phyloP scores from a whole-genome alignment of 2,329 filamentous ascomycete genomes.

The Arthroderma sp. region DNA sequence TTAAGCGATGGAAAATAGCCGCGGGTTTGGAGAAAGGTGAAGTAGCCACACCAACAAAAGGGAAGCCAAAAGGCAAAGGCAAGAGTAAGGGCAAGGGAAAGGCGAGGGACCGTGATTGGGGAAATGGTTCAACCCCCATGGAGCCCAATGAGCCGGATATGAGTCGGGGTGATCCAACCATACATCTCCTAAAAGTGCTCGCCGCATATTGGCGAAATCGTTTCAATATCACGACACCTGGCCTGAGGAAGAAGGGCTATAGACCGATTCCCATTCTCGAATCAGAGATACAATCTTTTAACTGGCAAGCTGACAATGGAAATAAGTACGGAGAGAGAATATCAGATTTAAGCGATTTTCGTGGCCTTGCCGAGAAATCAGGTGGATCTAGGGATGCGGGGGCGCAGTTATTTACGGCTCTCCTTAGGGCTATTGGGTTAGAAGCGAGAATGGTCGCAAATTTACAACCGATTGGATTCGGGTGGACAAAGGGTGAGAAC shows the following conservation, averaged over 20 bases:
- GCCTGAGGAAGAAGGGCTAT: constrained; percentile 80
- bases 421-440: constrained; percentile 66
- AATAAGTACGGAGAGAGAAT: constrained; percentile 66
- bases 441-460: constrained; percentile 74
- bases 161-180: constrained; percentile 69
- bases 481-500: constrained; percentile 79
- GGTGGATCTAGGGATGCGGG: constrained; percentile 77
- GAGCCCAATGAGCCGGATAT: constrained; percentile 61
- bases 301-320: constrained; percentile 47
- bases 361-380: constrained; percentile 52
- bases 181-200: constrained; percentile 63
- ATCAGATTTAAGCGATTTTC: constrained; percentile 52
- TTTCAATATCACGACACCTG: constrained; percentile 64
- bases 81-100: constrained; percentile 20
- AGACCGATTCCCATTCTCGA: constrained; percentile 63
- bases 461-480: constrained; percentile 76
- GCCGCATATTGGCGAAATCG: constrained; percentile 76
- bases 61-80: constrained; percentile 18
- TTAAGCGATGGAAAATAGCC: constrained; percentile 59
- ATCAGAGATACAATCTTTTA: constrained; percentile 58
- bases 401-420: constrained; percentile 75
- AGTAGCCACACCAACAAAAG: constrained; percentile 24
- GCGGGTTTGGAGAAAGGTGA: constrained; percentile 46
- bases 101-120: constrained; percentile 52
- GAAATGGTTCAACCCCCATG: constrained; percentile 50